phyloP scores from a whole-genome alignment of 306 rosid genomes.

The Senna siamea region DNA sequence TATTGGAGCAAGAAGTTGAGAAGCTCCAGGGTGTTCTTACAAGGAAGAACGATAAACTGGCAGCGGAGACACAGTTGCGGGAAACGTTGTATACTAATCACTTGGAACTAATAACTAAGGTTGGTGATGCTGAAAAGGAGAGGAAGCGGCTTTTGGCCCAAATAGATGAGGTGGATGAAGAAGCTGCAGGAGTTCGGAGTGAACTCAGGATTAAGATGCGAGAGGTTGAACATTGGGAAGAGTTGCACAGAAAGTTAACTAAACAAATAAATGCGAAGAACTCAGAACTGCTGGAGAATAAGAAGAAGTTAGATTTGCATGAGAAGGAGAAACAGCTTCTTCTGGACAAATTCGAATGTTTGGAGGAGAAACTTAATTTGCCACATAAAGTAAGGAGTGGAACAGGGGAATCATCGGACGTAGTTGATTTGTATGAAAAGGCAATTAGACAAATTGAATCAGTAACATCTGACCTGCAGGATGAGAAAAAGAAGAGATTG shows the following conservation, averaged over 20 bases:
- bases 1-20: slow-evolving; percentile 44
- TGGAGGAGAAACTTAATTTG: slow-evolving; percentile 51
- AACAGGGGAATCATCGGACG: slow-evolving; percentile 39
- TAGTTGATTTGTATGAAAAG: slow-evolving; percentile 38
- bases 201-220: slow-evolving; percentile 40
- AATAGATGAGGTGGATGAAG: slow-evolving; percentile 50
- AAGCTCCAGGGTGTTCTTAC: slow-evolving; percentile 43
- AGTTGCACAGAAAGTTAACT: slow-evolving; percentile 32
- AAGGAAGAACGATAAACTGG: slow-evolving; percentile 47
- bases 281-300: slow-evolving; percentile 41
- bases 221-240: slow-evolving; percentile 52
- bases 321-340: slow-evolving; percentile 53
- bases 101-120: slow-evolving; percentile 19
- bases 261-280: slow-evolving; percentile 30
- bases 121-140: slow-evolving; percentile 43
- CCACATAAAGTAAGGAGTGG: slow-evolving; percentile 2
- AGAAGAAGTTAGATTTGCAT: slow-evolving; percentile 40
- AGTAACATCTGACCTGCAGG: slow-evolving; percentile 46
- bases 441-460: slow-evolving; percentile 45
- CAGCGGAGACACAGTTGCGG: slow-evolving; percentile 30
- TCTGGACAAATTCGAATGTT: slow-evolving; percentile 40
- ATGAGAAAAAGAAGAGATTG: slow-evolving; percentile 55
- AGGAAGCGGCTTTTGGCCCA: slow-evolving; percentile 42
- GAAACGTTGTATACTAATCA: slow-evolving; percentile 41
- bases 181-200: slow-evolving; percentile 29